Evolutionary conservation across 225 moss, liverwort and hornwort genomes (phyloP), one percentile per base, ranked within the genome.

Genomic region (Physcomitrellopsis africana): DNA sequence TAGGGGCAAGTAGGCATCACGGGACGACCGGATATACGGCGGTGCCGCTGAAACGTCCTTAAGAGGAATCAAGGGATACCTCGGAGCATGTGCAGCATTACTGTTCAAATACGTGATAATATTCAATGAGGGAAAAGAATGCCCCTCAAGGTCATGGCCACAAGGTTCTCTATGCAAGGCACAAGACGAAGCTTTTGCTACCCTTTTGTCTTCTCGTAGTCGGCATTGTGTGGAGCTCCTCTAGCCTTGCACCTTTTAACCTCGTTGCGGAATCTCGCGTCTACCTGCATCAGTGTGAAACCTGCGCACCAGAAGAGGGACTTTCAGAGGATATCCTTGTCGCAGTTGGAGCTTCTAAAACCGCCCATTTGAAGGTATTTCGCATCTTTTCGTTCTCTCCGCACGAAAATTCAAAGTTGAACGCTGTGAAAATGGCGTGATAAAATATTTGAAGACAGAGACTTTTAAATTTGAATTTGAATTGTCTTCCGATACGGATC

Each of bases 221-320:
- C 8, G 81, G 73, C 45, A 74, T 87, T 42, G 76, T 87, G 9
- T 87, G 87, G 87, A 87, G 77, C 77, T 76, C 87, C 22, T 79
- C 79, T 47, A 81, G 69, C 56, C 57, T 87, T 19, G 48, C 81
- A 6, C 84, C 87, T 19, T 81, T 87, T 72, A 63, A 52, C 65
- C 0, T 74, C 23, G 77, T 29, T 19, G 46, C 75, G 1, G 79
- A 77, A 56, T 62, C 79, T 46, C 81, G 76, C 0, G 81, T 76
- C 3, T 87, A 76, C 46, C 76, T 84, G 65, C 87, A 70, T 20
- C 81, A 87, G 63, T 87, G 87, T 62, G 57, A 69, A 17, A 67
- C 64, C 9, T 87, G 87, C 68, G 87, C 52, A 68, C 76, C 61
- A 69, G 83, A 76, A 22, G 70, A 54, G 46, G 58, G 19, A 62